A percentile compares a stretch with the other conserved stretches of the same genome.
Conservation (phyloP, 257 asterid species). For the Solanum sitiens region DNA sequence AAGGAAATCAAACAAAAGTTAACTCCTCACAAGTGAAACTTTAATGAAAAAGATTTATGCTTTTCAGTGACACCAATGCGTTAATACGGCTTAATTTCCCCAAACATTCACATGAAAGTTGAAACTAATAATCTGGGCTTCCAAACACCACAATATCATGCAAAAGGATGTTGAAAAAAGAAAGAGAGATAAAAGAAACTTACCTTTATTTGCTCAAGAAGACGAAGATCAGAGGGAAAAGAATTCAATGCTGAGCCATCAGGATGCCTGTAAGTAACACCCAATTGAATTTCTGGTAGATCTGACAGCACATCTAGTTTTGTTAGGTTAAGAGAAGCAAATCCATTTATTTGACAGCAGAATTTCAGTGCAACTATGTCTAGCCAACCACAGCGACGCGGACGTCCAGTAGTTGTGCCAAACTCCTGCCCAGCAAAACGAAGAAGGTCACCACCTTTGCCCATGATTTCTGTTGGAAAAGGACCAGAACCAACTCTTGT, state of each 20-base stretch:
- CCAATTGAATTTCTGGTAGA: slow-evolving; percentile 61
- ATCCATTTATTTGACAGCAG: slow-evolving; percentile 77
- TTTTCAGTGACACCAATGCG: not conserved
- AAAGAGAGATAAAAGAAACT: not conserved
- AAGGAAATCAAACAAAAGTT: not conserved
- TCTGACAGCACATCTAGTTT: slow-evolving; percentile 89
- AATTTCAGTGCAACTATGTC: slow-evolving; percentile 68
- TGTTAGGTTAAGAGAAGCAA: slow-evolving; percentile 83
- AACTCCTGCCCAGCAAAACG: slow-evolving; percentile 88
- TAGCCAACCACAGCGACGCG: slow-evolving; percentile 99
- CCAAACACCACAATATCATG: not conserved
- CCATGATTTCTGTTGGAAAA: slow-evolving; percentile 85
- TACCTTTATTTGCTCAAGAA: slow-evolving; percentile 66
- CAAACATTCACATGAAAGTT: not conserved
- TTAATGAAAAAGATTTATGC: not conserved
- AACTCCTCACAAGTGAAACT: not conserved
- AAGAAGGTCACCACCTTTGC: slow-evolving; percentile 68
- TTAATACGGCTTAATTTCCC: not conserved
- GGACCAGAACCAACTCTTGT: slow-evolving; percentile 98
- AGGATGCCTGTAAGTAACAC: slow-evolving; percentile 48
- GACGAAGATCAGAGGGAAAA: slow-evolving; percentile 68
- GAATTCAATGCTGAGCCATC: slow-evolving; percentile 61
- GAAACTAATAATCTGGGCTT: not conserved
- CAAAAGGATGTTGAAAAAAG: not conserved
- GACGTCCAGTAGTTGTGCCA: slow-evolving; percentile 96